Evolutionary conservation across 1,284 basidiomycete genomes (phyloP).

Genomic region (Pyrrhoderma noxium): DNA sequence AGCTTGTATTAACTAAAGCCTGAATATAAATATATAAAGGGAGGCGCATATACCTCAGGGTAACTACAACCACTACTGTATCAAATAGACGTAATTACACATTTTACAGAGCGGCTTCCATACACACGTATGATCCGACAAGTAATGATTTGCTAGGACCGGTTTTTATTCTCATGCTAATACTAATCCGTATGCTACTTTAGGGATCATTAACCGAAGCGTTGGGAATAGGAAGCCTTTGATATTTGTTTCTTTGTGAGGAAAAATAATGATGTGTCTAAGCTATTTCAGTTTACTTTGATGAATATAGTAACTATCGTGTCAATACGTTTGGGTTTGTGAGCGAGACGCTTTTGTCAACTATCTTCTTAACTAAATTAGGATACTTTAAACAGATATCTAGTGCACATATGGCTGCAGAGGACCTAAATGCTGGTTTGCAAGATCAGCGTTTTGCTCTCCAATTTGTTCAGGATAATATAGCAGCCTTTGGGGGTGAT

Average conservation of each 20-base stretch:
- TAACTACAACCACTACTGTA: constrained; percentile 20
- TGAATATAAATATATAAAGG: constrained; percentile 31
- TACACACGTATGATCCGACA: constrained; percentile 37
- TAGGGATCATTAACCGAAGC: constrained; percentile 45
- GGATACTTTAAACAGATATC: constrained; percentile 34
- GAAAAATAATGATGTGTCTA: constrained; percentile 1
- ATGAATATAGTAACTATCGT: constrained; percentile 42
- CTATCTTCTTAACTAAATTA: not conserved
- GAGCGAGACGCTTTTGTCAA: constrained; percentile 17
- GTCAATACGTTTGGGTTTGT: constrained; percentile 56
- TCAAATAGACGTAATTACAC: not conserved
- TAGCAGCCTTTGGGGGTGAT: constrained; percentile 59
- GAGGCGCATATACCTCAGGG: constrained; percentile 43
- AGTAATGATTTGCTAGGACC: constrained; percentile 27
- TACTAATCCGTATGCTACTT: not conserved
- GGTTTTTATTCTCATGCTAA: not conserved
- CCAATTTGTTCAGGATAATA: constrained; percentile 53
- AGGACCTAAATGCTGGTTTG: constrained; percentile 50
- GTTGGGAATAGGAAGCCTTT: constrained; percentile 41
- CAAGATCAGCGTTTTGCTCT: constrained; percentile 52
- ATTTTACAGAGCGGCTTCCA: constrained; percentile 35
- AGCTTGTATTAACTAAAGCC: not conserved
- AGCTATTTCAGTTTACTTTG: not conserved
- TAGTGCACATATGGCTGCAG: constrained; percentile 37
- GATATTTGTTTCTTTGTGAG: constrained; percentile 48